A percentile compares a stretch with the other conserved stretches of the same genome.
Conservation (phyloP, 108 stramenopile genomes). For the Cyclotella atomus region DNA sequence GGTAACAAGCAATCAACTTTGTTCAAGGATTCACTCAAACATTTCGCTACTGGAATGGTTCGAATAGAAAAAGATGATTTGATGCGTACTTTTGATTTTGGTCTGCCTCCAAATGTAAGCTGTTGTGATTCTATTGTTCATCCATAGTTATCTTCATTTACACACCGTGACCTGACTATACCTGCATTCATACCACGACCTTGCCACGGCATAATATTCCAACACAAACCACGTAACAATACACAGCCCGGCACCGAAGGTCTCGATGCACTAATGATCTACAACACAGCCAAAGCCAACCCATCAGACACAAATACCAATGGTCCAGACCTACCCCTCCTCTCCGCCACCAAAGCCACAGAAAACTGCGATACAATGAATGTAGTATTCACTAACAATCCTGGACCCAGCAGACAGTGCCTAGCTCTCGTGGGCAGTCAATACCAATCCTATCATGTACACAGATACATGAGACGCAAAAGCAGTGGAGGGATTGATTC, state of each 20-base stretch:
- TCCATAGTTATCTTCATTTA: no score
- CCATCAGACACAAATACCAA: conserved; percentile 25
- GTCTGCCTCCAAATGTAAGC: conserved; percentile 25
- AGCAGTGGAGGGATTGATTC: conserved; percentile 20
- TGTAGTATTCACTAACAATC: conserved; percentile 47
- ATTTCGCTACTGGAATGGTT: neutral
- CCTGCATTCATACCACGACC: no score
- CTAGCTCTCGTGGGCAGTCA: conserved; percentile 35
- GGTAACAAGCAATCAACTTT: neutral
- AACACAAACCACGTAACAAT: no score
- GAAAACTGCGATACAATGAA: conserved; percentile 52
- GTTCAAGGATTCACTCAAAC: neutral
- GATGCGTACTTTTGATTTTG: neutral
- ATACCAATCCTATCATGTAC: conserved; percentile 50
- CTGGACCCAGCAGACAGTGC: conserved; percentile 28
- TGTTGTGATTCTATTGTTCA: no score
- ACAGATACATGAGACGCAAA: conserved; percentile 41
- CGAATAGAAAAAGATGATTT: neutral
- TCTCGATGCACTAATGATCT: conserved; percentile 45
- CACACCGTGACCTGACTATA: no score
- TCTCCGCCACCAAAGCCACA: conserved; percentile 37
- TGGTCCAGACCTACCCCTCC: conserved; percentile 14
- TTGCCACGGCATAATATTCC: no score
- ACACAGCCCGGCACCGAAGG: conserved; percentile 11
- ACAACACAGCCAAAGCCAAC: conserved; percentile 29